Evolutionary conservation across 768 basidiomycete species (phyloP).

Genomic region (Agrocybe pediades): DNA sequence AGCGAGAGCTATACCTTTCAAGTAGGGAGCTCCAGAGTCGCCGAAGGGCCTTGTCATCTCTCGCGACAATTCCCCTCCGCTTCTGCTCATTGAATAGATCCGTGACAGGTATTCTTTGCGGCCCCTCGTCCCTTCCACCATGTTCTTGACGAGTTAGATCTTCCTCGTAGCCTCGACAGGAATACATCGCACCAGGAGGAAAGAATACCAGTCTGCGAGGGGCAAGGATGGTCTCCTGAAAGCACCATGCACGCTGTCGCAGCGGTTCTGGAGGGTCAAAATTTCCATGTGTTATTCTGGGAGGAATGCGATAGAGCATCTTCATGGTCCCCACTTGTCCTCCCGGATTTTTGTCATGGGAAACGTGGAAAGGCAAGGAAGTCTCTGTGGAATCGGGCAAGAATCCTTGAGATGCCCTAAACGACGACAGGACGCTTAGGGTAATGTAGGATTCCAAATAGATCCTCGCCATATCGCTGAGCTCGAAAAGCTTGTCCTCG

Average conservation of each 20-base stretch:
- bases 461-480: constrained; percentile 1
- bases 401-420: neutral
- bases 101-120: neutral
- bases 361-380: neutral
- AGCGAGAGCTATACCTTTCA: neutral
- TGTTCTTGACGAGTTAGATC: neutral
- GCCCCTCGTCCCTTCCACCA: neutral
- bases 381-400: neutral
- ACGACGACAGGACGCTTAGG: neutral
- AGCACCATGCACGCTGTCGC: neutral
- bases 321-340: neutral
- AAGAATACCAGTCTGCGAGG: neutral
- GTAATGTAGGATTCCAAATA: constrained; percentile 1
- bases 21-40: neutral
- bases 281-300: neutral
- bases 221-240: neutral
- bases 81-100: neutral
- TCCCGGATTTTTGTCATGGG: neutral
- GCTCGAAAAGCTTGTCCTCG: constrained; percentile 1
- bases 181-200: neutral
- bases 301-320: neutral
- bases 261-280: neutral
- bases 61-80: neutral
- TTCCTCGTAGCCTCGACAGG: neutral
- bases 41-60: neutral